Evolutionary conservation across 2,329 filamentous ascomycete genomes (phyloP).

Genomic region (Massarina eburnea): DNA sequence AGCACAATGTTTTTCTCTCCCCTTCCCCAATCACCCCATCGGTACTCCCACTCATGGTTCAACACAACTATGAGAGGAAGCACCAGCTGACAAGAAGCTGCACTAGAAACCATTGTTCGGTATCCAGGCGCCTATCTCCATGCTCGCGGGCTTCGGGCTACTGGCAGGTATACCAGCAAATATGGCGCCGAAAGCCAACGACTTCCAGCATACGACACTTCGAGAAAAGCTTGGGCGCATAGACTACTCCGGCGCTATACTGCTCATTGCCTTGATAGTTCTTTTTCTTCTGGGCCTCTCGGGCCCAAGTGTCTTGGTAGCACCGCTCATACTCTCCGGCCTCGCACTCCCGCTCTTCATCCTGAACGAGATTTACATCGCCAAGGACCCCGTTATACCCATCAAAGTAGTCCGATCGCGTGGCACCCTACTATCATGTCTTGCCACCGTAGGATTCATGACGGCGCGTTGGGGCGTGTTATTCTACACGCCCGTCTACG

Average conservation of each 20-base stretch:
- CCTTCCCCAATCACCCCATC: background rate
- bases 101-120: constrained; percentile 70
- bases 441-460: constrained; percentile 77
- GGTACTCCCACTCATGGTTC: too few relatives aligned
- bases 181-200: constrained; percentile 40
- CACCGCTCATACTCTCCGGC: constrained; percentile 63
- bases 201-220: constrained; percentile 41
- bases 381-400: constrained; percentile 73
- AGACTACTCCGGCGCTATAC: constrained; percentile 72
- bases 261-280: constrained; percentile 59
- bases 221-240: constrained; percentile 63
- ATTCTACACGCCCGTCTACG: constrained; percentile 80
- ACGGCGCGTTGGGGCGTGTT: constrained; percentile 77
- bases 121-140: constrained; percentile 66
- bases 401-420: constrained; percentile 68
- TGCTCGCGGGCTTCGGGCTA: constrained; percentile 63
- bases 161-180: constrained; percentile 65
- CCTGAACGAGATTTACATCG: constrained; percentile 64
- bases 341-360: constrained; percentile 56
- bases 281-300: constrained; percentile 72
- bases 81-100: background rate
- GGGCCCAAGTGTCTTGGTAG: constrained; percentile 61
- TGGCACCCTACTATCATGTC: constrained; percentile 70
- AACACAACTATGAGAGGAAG: too few relatives aligned
- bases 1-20: background rate